These are phyloP conservation scores for Udeniomyces megalosporus DNA, from an alignment of 768 basidiomycete species.

Conservation along the genomic window DNA sequence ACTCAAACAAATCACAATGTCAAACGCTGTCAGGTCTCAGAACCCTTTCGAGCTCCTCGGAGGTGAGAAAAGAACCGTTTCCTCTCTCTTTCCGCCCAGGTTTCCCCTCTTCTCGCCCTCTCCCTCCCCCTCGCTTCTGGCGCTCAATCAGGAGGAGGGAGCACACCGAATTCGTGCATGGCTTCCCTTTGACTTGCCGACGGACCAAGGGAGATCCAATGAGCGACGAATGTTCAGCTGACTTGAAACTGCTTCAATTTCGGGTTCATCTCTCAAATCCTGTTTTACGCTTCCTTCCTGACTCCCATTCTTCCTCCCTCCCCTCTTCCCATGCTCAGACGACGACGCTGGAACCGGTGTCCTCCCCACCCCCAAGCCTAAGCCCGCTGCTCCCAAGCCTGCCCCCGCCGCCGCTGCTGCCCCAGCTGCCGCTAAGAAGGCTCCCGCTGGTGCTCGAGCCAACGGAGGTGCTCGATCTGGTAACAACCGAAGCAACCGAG, in stretches of 20 bases:
- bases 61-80: not conserved
- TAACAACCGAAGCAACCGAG: slow-evolving; percentile 7
- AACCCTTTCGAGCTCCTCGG: slow-evolving; percentile 17
- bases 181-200: too few species aligned
- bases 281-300: not conserved
- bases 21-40: slow-evolving; percentile 10
- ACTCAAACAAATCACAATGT: slow-evolving; percentile 4
- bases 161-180: too few species aligned
- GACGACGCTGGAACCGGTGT: slow-evolving; percentile 12
- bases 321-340: not conserved
- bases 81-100: not conserved
- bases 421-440: slow-evolving; percentile 8
- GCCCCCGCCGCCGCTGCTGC: slow-evolving; percentile 14
- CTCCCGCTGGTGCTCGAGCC: not conserved
- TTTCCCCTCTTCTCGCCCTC: not conserved
- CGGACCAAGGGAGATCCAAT: too few species aligned
- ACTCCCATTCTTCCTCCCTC: not conserved
- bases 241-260: too few species aligned
- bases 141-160: not conserved
- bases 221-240: too few species aligned
- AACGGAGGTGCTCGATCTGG: too few species aligned
- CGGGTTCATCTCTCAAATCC: not conserved
- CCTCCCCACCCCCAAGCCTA: slow-evolving; percentile 14
- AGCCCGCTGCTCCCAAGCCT: slow-evolving; percentile 10
- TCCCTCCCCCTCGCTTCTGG: not conserved